Conservation (phyloP, 345 rosid species). For the Anacardium occidentale region DNA sequence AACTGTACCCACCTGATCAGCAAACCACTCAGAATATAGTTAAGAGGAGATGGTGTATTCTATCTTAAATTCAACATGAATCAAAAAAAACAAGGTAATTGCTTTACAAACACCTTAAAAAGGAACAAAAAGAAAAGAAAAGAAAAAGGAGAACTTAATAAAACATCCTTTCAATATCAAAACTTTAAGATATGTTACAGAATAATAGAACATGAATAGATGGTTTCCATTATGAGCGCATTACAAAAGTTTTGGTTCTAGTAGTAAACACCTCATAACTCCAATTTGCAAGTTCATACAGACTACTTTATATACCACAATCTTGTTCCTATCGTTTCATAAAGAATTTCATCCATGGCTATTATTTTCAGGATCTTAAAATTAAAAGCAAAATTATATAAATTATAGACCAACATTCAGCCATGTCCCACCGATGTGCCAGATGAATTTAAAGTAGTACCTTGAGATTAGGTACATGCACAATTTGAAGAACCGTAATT, state of each 20-base stretch:
- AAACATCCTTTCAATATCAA: neutral
- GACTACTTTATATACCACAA: neutral
- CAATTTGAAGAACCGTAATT: slow-evolving; percentile 92
- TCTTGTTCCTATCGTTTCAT: neutral
- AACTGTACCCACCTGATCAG: slow-evolving; percentile 86
- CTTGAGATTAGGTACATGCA: slow-evolving; percentile 95
- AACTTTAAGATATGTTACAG: neutral
- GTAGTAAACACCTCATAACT: neutral
- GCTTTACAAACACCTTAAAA: neutral
- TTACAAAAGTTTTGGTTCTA: slow-evolving; percentile 2
- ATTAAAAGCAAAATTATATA: neutral
- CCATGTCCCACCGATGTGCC: neutral
- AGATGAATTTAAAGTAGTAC: slow-evolving; percentile 35
- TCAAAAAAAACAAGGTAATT: too few species aligned
- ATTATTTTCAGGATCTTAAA: slow-evolving; percentile 3
- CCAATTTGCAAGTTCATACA: neutral
- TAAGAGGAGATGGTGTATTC: slow-evolving; percentile 13
- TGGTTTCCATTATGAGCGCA: neutral
- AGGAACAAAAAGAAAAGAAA: too few species aligned
- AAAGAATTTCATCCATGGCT: neutral
- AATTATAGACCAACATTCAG: neutral
- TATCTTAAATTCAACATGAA: slow-evolving; percentile 3
- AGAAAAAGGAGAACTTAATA: neutral
- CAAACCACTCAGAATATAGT: slow-evolving; percentile 16
- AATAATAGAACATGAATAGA: neutral